These are phyloP conservation scores for Athelia psychrophila DNA, from an alignment of 1,284 basidiomycete species.

Conservation along the genomic window DNA sequence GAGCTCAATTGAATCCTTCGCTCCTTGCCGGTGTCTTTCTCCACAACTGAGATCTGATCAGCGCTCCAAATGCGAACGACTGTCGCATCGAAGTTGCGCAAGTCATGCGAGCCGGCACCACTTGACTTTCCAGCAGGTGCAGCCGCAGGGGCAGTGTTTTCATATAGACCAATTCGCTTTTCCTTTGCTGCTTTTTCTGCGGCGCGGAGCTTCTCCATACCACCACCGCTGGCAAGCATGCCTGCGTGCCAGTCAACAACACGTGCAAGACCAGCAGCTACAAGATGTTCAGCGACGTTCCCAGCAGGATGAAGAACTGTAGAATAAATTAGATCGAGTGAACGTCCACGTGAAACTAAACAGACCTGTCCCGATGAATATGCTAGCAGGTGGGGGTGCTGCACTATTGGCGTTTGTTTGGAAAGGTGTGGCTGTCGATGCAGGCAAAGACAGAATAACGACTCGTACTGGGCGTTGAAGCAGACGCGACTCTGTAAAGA, in stretches of 20 bases:
- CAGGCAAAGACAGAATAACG: slow-evolving; percentile 85
- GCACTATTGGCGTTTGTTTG: slow-evolving; percentile 58
- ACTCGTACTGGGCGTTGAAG: slow-evolving; percentile 89
- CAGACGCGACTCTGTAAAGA: slow-evolving; percentile 91
- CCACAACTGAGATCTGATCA: slow-evolving; percentile 85
- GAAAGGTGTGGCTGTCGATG: slow-evolving; percentile 78
- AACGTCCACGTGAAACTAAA: slow-evolving; percentile 6
- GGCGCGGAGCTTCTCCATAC: slow-evolving; percentile 83
- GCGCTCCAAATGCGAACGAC: slow-evolving; percentile 91
- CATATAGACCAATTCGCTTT: slow-evolving; percentile 78
- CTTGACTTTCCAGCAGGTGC: slow-evolving; percentile 39
- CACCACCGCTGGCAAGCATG: slow-evolving; percentile 78
- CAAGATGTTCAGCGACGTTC: slow-evolving; percentile 90
- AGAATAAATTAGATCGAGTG: slow-evolving; percentile 3
- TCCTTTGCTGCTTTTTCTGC: slow-evolving; percentile 88
- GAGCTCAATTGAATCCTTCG: slow-evolving; percentile 88
- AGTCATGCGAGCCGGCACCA: slow-evolving; percentile 41
- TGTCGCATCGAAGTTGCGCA: slow-evolving; percentile 73
- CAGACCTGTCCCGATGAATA: slow-evolving; percentile 87
- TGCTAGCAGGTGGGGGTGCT: slow-evolving; percentile 67
- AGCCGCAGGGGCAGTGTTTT: slow-evolving; percentile 40
- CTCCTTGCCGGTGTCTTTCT: slow-evolving; percentile 75
- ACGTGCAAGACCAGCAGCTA: slow-evolving; percentile 84
- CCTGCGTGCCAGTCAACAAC: slow-evolving; percentile 98
- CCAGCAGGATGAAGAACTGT: slow-evolving; percentile 88